These are phyloP conservation scores for Pseudonitzschia delicatissima DNA, from an alignment of 108 stramenopile species.

Conservation along the genomic window DNA sequence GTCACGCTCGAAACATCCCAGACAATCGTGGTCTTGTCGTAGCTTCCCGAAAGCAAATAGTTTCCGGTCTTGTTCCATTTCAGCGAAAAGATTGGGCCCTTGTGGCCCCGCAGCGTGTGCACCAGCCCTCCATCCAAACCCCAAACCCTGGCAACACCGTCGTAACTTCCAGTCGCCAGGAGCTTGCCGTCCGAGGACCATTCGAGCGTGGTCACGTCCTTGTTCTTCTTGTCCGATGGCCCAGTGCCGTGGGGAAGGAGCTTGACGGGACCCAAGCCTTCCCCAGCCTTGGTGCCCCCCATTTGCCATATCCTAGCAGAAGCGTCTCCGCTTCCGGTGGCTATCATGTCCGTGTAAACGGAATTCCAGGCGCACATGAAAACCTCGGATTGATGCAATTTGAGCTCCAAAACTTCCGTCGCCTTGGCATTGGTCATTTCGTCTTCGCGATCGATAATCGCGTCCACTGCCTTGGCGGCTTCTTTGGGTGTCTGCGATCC, in stretches of 20 bases:
- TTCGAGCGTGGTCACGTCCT: conserved; percentile 94
- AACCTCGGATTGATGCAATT: conserved; percentile 89
- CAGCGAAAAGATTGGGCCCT: conserved; percentile 93
- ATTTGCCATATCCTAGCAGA: conserved; percentile 93
- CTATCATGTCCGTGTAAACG: conserved; percentile 82
- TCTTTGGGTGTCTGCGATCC: neutral
- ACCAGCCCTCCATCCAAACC: conserved; percentile 70
- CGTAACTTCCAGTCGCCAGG: conserved; percentile 93
- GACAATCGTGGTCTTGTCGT: conserved; percentile 94
- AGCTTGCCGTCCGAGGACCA: conserved; percentile 92
- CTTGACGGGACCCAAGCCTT: conserved; percentile 63
- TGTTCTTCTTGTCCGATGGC: conserved; percentile 85
- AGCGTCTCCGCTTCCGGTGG: conserved; percentile 93
- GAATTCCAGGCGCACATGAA: conserved; percentile 99
- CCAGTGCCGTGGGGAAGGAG: conserved; percentile 83
- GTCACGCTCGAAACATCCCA: conserved; percentile 83
- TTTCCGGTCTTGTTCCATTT: conserved; percentile 95
- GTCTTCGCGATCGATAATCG: conserved; percentile 51
- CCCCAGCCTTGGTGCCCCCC: conserved; percentile 57
- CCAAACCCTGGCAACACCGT: conserved; percentile 96
- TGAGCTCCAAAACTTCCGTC: conserved; percentile 64
- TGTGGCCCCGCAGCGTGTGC: conserved; percentile 85
- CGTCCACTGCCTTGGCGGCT: conserved; percentile 15
- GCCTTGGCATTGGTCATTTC: conserved; percentile 48
- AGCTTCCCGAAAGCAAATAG: conserved; percentile 88